These are phyloP conservation scores for Trichomonascaceae sp. DNA, from an alignment of 1,139 yeast species.

Conservation along the genomic window DNA sequence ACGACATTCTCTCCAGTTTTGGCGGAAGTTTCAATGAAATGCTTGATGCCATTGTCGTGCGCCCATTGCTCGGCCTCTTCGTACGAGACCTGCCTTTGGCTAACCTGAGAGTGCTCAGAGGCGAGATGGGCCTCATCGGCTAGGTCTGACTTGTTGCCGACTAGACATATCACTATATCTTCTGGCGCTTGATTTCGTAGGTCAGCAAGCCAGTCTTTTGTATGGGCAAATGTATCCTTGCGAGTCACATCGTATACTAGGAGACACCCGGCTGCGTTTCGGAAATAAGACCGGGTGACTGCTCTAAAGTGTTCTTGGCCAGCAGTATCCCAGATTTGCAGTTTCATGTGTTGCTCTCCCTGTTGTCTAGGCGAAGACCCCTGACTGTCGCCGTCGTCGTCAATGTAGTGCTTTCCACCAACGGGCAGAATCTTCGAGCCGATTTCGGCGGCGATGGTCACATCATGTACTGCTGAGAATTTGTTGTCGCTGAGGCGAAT, in stretches of 20 bases:
- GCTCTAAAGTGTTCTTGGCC: slow-evolving; percentile 95
- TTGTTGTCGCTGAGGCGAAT: slow-evolving; percentile 26
- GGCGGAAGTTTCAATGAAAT: slow-evolving; percentile 87
- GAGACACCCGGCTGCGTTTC: slow-evolving; percentile 71
- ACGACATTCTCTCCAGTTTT: slow-evolving; percentile 80
- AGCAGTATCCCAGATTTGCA: slow-evolving; percentile 52
- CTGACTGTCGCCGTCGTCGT: slow-evolving; percentile 48
- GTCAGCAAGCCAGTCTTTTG: slow-evolving; percentile 38
- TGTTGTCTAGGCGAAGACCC: slow-evolving; percentile 87
- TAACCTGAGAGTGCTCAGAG: too few relatives aligned
- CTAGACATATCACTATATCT: slow-evolving; percentile 69
- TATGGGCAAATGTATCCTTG: slow-evolving; percentile 35
- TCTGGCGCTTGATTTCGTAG: slow-evolving; percentile 68
- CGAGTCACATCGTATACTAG: slow-evolving; percentile 81
- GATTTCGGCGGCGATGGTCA: slow-evolving; percentile 28
- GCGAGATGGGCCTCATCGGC: slow-evolving; percentile 14
- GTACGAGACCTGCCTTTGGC: slow-evolving; percentile 55
- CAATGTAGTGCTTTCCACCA: slow-evolving; percentile 14
- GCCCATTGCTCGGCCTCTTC: slow-evolving; percentile 79
- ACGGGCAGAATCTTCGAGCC: slow-evolving; percentile 25
- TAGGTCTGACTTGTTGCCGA: slow-evolving; percentile 81
- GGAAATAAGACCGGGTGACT: slow-evolving; percentile 73
- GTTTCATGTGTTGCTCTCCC: slow-evolving; percentile 22
- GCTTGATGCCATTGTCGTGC: slow-evolving; percentile 72
- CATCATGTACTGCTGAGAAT: slow-evolving; percentile 25